These are phyloP conservation scores for Hysterangium stoloniferum DNA, from an alignment of 768 basidiomycete species.

Conservation along the genomic window DNA sequence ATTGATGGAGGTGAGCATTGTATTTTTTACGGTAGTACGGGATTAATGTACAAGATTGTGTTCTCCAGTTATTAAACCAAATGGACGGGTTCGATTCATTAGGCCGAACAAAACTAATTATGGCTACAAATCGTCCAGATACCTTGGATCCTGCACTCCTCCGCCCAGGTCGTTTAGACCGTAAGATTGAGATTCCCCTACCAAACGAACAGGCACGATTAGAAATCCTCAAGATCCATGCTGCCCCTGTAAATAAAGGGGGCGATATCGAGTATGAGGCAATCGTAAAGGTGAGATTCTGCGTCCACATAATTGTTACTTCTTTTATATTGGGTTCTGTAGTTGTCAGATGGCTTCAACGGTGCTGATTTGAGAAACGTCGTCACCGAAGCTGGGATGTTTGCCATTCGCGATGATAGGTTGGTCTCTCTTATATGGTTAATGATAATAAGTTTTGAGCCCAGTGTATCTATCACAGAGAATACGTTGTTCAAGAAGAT, in stretches of 20 bases:
- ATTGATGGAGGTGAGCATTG: slow-evolving; percentile 73
- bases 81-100: slow-evolving; percentile 99
- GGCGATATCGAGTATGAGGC: slow-evolving; percentile 98
- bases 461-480: slow-evolving; percentile 35
- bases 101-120: slow-evolving; percentile 92
- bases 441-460: background rate
- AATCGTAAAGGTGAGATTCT: slow-evolving; percentile 74
- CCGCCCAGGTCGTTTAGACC: slow-evolving; percentile 90
- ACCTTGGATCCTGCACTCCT: slow-evolving; percentile 95
- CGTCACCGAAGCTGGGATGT: slow-evolving; percentile 95
- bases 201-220: slow-evolving; percentile 95
- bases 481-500: slow-evolving; percentile 91
- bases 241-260: slow-evolving; percentile 86
- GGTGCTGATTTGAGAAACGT: slow-evolving; percentile 96
- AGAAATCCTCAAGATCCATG: slow-evolving; percentile 97
- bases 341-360: slow-evolving; percentile 90
- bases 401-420: slow-evolving; percentile 95
- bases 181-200: slow-evolving; percentile 96
- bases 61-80: slow-evolving; percentile 82
- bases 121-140: slow-evolving; percentile 99
- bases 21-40: background rate
- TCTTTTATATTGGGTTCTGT: slow-evolving; percentile 2
- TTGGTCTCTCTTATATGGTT: slow-evolving; percentile 25
- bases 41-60: background rate
- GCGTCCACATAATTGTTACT: background rate